Percentiles rank a stretch among this genome's conserved stretches.
These are phyloP conservation scores for Pleurozium schreberi DNA, from an alignment of 225 moss, liverwort and hornwort genomes.

Conservation along the genomic window DNA sequence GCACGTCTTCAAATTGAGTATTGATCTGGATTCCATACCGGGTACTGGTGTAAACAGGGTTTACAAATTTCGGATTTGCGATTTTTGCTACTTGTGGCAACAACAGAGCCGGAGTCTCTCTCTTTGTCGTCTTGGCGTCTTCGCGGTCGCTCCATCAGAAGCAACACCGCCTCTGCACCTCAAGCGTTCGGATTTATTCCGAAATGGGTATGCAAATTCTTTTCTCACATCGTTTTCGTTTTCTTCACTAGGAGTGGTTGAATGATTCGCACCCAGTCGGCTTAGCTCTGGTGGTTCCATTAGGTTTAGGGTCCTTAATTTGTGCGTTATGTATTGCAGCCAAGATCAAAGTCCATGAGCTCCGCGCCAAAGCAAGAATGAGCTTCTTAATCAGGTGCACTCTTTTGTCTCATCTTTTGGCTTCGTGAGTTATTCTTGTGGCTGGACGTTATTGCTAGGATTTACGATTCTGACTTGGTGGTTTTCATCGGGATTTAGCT, in stretches of 20 bases:
- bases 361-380: slow-evolving; percentile 48
- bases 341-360: slow-evolving; percentile 54
- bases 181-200: background rate
- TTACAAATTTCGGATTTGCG: background rate
- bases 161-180: background rate
- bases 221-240: background rate
- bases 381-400: slow-evolving; percentile 37
- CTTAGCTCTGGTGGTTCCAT: background rate
- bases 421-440: background rate
- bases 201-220: background rate
- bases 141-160: background rate
- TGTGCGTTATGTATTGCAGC: slow-evolving; percentile 8
- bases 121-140: background rate
- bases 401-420: background rate
- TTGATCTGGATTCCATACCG: rapidly evolving
- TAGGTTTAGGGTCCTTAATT: background rate
- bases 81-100: background rate
- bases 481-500: background rate
- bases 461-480: background rate
- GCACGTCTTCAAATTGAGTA: background rate
- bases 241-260: background rate
- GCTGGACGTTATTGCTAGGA: background rate
- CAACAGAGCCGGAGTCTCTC: background rate
- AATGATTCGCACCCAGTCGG: background rate
- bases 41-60: background rate